Conservation (phyloP, 2,329 filamentous ascomycete species). For the Neocatenulostroma microsporum region DNA sequence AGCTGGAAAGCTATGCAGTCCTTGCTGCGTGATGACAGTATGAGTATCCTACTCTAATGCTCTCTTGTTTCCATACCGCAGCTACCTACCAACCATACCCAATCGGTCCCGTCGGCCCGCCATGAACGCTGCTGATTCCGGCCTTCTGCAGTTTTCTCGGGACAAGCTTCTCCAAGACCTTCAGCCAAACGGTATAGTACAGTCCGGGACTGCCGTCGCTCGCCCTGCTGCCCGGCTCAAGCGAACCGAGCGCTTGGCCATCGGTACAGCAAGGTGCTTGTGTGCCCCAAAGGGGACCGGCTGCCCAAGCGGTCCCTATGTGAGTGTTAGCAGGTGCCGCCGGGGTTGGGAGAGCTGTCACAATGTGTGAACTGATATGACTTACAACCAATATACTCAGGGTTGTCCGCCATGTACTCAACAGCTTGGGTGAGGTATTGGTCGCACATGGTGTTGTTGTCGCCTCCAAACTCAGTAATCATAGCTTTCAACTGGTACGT, state of each 20-base stretch:
- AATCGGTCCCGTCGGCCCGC: too few species aligned
- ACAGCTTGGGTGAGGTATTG: conserved; percentile 5
- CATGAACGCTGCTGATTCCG: conserved; percentile 3
- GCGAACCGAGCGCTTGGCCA: not conserved
- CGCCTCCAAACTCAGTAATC: conserved; percentile 5
- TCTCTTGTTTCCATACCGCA: too few species aligned
- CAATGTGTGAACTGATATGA: too few species aligned
- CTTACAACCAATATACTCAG: too few species aligned
- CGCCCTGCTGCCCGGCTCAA: conserved; percentile 5
- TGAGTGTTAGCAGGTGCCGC: too few species aligned
- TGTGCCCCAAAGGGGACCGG: conserved; percentile 5
- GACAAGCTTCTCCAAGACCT: conserved; percentile 4
- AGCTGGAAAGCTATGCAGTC: too few species aligned
- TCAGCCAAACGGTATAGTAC: conserved; percentile 6
- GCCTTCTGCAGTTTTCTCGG: not conserved
- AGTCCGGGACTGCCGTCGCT: conserved; percentile 2
- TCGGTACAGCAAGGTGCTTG: conserved; percentile 3
- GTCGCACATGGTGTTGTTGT: conserved; percentile 7
- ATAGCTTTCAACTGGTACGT: conserved; percentile 5
- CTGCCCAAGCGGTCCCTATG: conserved; percentile 6
- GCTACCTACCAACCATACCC: too few species aligned
- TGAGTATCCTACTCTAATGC: too few species aligned
- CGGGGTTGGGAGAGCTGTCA: too few species aligned
- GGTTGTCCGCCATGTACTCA: conserved; percentile 3
- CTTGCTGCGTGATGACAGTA: too few species aligned